Evolutionary conservation across 176 grass and related monocot species (phyloP).

Genomic region (Tuctoria greenei): DNA sequence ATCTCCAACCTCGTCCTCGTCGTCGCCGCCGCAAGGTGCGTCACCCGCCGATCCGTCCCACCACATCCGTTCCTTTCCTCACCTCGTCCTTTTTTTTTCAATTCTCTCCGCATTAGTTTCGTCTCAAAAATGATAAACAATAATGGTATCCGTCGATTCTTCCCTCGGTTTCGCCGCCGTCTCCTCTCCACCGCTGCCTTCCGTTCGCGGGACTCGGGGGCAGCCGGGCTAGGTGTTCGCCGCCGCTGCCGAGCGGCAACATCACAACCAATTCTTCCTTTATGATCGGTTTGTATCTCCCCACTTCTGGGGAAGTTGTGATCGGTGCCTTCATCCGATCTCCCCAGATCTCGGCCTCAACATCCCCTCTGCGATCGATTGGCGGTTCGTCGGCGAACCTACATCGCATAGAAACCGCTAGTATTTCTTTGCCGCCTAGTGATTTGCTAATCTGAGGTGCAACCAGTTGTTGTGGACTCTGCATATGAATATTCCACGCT

Average conservation of each 20-base stretch:
- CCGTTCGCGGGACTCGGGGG: not conserved
- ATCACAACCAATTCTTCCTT: not conserved
- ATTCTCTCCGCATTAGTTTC: not conserved
- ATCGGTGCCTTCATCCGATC: too few species aligned
- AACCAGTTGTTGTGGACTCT: not conserved
- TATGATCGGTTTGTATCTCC: not conserved
- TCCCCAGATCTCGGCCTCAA: too few species aligned
- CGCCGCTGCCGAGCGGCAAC: not conserved
- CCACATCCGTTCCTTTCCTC: not conserved
- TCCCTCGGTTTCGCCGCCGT: not conserved
- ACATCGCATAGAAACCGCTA: not conserved
- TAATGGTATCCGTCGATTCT: not conserved
- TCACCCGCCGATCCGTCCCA: not conserved
- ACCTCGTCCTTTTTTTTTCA: not conserved
- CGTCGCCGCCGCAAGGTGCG: constrained; percentile 67
- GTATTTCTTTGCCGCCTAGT: not conserved
- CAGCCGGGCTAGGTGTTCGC: not conserved
- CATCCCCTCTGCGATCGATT: too few species aligned
- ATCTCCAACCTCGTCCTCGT: constrained; percentile 76
- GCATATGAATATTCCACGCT: constrained; percentile 24
- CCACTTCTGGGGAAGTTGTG: too few species aligned
- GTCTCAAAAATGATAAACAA: not conserved
- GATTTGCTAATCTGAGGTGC: not conserved
- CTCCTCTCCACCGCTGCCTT: not conserved
- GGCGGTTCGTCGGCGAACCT: too few species aligned